Percentiles rank a stretch among this genome's conserved stretches.
phyloP scores from a whole-genome alignment of 176 grass and related monocot genomes.

The Tillandsia leiboldiana region DNA sequence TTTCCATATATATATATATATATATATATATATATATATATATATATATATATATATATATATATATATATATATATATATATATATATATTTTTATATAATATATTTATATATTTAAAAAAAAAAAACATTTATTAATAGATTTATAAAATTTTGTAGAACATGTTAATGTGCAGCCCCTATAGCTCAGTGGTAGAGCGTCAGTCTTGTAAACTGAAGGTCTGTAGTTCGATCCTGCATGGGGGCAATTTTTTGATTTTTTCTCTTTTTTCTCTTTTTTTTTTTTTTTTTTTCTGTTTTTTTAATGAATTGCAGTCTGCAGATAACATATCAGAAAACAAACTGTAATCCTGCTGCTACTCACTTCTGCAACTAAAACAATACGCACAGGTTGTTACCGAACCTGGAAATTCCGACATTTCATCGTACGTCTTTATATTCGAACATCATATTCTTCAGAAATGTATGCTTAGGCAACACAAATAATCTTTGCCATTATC shows the following conservation, averaged over 20 bases:
- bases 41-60: too few relatives aligned
- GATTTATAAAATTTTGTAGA: neutral
- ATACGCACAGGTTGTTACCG: too few relatives aligned
- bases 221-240: conserved; percentile 98
- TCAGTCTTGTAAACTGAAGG: conserved; percentile 99
- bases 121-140: neutral
- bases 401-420: too few relatives aligned
- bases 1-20: neutral
- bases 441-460: too few relatives aligned
- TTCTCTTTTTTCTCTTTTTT: neutral
- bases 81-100: neutral
- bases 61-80: neutral
- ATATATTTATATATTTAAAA: too few relatives aligned
- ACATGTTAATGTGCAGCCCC: conserved; percentile 5
- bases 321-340: too few relatives aligned
- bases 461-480: too few relatives aligned
- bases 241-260: conserved; percentile 37
- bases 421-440: too few relatives aligned
- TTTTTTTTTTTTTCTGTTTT: neutral
- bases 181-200: conserved; percentile 99
- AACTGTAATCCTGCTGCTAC: too few relatives aligned
- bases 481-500: too few relatives aligned
- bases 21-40: neutral
- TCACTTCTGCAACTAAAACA: too few relatives aligned
- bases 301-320: neutral